Evolutionary conservation across 352 stramenopile species (phyloP), one percentile per base, ranked within the genome.

Genomic region (Pythium myriotylum): DNA sequence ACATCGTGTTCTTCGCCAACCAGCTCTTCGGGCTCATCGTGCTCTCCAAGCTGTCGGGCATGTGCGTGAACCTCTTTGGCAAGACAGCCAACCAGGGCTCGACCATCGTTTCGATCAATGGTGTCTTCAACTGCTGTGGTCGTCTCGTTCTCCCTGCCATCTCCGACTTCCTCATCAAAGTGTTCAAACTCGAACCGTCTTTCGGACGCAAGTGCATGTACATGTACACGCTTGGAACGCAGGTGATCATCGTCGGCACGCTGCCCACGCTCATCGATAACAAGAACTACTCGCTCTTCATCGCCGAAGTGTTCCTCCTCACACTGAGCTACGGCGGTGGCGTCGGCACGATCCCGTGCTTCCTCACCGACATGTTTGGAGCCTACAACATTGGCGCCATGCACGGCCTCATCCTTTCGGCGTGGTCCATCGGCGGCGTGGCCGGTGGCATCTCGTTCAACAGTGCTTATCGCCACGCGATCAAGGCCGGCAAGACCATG

Each of bases 361-460:
- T 92, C 59, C 52, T 94, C 22, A 89, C 82, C 0, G 84, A 92
- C 51, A 92, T 92, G 81, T 94, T 92, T 51, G 84, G 84, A 14
- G 79, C 78, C 3, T 91, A 74, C 59, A 91, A 93, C 73, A 91
- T 91, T 37, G 84, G 80, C 13, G 84, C 78, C 5, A 86, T 93
- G 77, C 82, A 92, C 63, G 84, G 84, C 0, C 43, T 89, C 23
- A 86, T 89, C 62, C 59, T 92, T 4, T 91, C 84, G 3, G 73
- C 82, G 10, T 93, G 84, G 82, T 91, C 81, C 2, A 85, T 92
- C 42, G 79, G 80, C 20, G 86, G 81, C 6, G 80, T 94, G 8
- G 82, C 76, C 5, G 84, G 84, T 8, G 83, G 83, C 26, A 83
- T 92, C 65, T 73, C 73, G 5, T 92, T 92, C 62, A 92, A 86